A percentile compares a stretch with the other conserved stretches of the same genome.
These are phyloP conservation scores for Brassica hybrid DNA, from an alignment of 441 rosid genomes.

Conservation along the genomic window DNA sequence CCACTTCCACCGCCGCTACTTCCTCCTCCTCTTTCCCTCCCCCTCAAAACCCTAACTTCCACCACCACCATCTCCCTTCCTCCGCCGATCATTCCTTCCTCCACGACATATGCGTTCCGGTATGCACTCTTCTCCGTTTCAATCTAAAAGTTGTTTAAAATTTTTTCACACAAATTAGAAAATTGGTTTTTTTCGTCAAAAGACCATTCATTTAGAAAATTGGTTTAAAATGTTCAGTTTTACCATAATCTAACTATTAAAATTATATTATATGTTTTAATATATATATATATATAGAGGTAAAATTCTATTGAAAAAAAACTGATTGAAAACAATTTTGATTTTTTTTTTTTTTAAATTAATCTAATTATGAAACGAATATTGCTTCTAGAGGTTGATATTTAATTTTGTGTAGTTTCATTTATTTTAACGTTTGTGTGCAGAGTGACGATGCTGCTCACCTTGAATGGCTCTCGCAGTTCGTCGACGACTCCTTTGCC, in stretches of 20 bases:
- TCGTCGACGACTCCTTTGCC: slow-evolving; percentile 62
- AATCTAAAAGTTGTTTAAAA: no score
- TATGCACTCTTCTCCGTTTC: slow-evolving; percentile 24
- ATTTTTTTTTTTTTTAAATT: not conserved
- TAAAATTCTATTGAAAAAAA: no score
- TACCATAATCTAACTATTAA: no score
- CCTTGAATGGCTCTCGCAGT: slow-evolving; percentile 64
- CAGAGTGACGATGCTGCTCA: slow-evolving; percentile 68
- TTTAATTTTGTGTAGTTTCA: no score
- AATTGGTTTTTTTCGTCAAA: no score
- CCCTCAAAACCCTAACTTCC: slow-evolving; percentile 29
- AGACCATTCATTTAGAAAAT: no score
- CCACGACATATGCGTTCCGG: slow-evolving; percentile 65
- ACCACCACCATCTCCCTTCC: slow-evolving; percentile 25
- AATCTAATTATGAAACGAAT: no score
- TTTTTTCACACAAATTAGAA: no score
- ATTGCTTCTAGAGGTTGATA: no score
- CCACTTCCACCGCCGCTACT: slow-evolving; percentile 41
- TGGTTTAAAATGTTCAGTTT: no score
- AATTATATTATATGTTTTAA: no score
- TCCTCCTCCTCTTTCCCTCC: slow-evolving; percentile 40
- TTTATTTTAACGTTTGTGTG: not conserved
- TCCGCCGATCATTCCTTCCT: slow-evolving; percentile 51
- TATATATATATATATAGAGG: no score
- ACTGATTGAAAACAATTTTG: not conserved